Conservation (phyloP, 2,329 filamentous ascomycete species). For the Ceratocystis diversiconidia region DNA sequence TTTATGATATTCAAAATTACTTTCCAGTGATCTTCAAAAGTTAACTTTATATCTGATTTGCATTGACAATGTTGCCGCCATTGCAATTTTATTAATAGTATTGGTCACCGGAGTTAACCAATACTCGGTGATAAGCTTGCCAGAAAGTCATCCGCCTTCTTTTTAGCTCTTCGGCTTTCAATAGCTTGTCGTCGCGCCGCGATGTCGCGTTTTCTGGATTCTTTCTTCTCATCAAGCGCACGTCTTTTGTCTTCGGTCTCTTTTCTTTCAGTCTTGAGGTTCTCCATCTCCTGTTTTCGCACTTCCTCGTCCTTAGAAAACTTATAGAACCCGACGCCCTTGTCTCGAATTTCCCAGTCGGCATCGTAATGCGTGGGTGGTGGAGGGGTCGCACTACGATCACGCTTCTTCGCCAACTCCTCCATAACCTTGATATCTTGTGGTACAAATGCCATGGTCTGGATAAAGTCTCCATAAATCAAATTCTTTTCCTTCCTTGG, state of each 20-base stretch:
- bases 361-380: constrained; percentile 76
- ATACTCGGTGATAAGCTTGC: constrained; percentile 32
- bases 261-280: constrained; percentile 49
- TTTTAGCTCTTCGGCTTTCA: constrained; percentile 46
- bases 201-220: constrained; percentile 45
- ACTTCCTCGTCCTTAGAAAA: constrained; percentile 65
- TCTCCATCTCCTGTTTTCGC: constrained; percentile 57
- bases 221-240: constrained; percentile 39
- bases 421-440: constrained; percentile 62
- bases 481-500: neutral
- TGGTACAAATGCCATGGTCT: constrained; percentile 68
- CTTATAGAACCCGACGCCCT: constrained; percentile 82
- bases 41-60: no score
- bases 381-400: constrained; percentile 68
- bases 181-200: constrained; percentile 50
- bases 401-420: constrained; percentile 59
- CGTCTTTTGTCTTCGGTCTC: constrained; percentile 47
- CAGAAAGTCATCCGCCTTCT: constrained; percentile 59
- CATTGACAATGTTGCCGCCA: neutral
- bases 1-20: no score
- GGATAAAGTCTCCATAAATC: constrained; percentile 76
- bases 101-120: neutral
- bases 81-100: neutral
- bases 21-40: no score
- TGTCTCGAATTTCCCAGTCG: constrained; percentile 65